Conservation (phyloP, 805 yeast genomes). For the Candida maesae region DNA sequence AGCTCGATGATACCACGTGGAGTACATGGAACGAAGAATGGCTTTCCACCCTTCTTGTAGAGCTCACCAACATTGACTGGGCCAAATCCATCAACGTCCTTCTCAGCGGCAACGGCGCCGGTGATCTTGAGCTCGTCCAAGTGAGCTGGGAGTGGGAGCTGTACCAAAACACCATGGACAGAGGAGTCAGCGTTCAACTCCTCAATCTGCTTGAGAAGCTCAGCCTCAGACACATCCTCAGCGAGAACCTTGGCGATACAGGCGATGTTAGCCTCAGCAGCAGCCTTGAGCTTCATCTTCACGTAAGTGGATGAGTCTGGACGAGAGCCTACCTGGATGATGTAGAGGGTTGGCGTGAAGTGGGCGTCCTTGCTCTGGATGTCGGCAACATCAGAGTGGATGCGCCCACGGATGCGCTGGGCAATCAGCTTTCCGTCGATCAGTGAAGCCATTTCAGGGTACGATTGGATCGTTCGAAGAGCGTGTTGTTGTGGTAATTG, state of each 20-base stretch:
- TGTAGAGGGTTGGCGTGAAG: constrained; percentile 63
- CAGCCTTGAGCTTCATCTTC: constrained; percentile 75
- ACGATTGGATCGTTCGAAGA: too few relatives aligned
- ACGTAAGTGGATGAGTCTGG: constrained; percentile 80
- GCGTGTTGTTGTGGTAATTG: too few relatives aligned
- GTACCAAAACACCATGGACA: constrained; percentile 73
- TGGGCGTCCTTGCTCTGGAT: constrained; percentile 38
- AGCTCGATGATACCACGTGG: constrained; percentile 76
- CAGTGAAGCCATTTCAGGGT: constrained; percentile 25
- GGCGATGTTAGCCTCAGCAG: constrained; percentile 63
- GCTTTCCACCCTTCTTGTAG: constrained; percentile 67
- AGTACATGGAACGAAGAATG: constrained; percentile 75
- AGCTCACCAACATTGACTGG: constrained; percentile 75
- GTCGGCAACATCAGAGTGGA: constrained; percentile 46
- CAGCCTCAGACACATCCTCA: constrained; percentile 51
- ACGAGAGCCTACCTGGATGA: constrained; percentile 74
- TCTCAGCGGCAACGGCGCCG: constrained; percentile 57
- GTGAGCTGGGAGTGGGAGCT: constrained; percentile 72
- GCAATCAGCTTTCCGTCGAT: constrained; percentile 65
- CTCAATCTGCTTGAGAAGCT: constrained; percentile 49
- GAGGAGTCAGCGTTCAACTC: constrained; percentile 52
- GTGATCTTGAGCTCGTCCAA: constrained; percentile 66
- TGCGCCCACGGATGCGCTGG: constrained; percentile 44
- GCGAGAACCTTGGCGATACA: constrained; percentile 61
- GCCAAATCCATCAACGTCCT: constrained; percentile 85